Percentiles rank a stretch among this genome's conserved stretches.
These are phyloP conservation scores for Lunularia cruciata DNA, from an alignment of 225 moss, liverwort and hornwort genomes.

Conservation along the genomic window DNA sequence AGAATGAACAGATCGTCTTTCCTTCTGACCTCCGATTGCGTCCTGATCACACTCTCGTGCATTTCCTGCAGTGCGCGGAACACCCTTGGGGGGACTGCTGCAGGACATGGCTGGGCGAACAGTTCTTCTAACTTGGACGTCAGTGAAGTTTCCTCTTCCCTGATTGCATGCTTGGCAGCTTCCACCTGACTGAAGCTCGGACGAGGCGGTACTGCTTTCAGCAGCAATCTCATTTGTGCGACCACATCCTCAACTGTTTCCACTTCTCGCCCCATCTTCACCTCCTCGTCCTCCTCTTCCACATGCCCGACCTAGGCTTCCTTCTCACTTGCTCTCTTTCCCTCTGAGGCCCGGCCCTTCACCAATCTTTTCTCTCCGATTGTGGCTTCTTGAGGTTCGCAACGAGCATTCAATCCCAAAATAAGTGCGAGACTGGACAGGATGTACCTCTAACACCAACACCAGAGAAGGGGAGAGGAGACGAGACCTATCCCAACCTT, in stretches of 20 bases:
- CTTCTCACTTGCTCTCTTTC: not conserved
- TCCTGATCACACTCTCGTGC: constrained; percentile 80
- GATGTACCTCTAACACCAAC: too few relatives aligned
- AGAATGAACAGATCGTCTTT: constrained; percentile 34
- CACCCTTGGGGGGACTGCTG: constrained; percentile 54
- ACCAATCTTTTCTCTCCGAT: not conserved
- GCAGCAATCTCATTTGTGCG: constrained; percentile 60
- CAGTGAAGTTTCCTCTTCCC: constrained; percentile 53
- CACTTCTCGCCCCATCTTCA: constrained; percentile 61
- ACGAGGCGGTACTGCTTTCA: constrained; percentile 62
- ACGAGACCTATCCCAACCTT: too few relatives aligned
- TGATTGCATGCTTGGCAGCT: constrained; percentile 47
- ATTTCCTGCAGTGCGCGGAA: constrained; percentile 72
- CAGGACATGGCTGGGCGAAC: constrained; percentile 49
- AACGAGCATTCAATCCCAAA: not conserved
- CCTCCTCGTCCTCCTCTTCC: constrained; percentile 22
- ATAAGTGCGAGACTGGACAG: not conserved
- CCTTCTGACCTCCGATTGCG: constrained; percentile 60
- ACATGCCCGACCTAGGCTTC: not conserved
- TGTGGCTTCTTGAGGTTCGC: not conserved
- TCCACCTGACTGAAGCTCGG: constrained; percentile 56
- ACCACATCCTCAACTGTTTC: constrained; percentile 74
- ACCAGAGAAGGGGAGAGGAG: too few relatives aligned
- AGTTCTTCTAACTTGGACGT: constrained; percentile 60
- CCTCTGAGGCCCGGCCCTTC: not conserved